A percentile compares a stretch with the other conserved stretches of the same genome.
Conservation (phyloP, 352 stramenopile species). For the Globisporangium nunn region DNA sequence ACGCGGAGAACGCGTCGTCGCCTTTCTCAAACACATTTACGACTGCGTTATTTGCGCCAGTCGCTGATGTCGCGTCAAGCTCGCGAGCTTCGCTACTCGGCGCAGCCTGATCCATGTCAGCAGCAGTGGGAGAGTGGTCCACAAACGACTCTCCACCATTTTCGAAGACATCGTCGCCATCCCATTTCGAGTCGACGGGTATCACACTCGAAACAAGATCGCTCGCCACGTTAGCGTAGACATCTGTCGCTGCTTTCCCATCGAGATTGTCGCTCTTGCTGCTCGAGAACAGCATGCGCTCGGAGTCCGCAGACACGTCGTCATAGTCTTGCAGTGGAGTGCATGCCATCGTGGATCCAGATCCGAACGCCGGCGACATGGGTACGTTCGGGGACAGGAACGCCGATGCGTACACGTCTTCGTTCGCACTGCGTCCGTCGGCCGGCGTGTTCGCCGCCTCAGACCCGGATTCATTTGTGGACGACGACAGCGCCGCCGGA, state of each 20-base stretch:
- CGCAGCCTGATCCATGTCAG: background rate
- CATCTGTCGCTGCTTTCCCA: background rate
- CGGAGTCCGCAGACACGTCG: background rate
- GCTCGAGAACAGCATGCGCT: constrained; percentile 3
- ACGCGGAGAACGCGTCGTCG: background rate
- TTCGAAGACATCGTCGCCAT: background rate
- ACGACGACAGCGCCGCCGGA: background rate
- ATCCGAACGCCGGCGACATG: background rate
- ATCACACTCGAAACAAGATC: background rate
- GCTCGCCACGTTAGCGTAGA: too few species aligned
- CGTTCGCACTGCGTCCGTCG: background rate
- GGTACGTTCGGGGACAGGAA: background rate
- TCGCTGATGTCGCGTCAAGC: background rate
- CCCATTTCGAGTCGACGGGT: background rate
- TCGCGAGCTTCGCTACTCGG: background rate
- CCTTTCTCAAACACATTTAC: background rate
- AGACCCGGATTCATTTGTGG: background rate
- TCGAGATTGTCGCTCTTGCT: background rate
- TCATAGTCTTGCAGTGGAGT: too few species aligned
- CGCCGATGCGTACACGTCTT: background rate
- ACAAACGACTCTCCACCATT: background rate
- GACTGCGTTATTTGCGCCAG: background rate
- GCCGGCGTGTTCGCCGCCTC: constrained; percentile 3
- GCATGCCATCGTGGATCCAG: background rate
- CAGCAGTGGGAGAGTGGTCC: background rate